These are phyloP conservation scores for Suillus paluster DNA, from an alignment of 768 basidiomycete genomes.

Conservation along the genomic window DNA sequence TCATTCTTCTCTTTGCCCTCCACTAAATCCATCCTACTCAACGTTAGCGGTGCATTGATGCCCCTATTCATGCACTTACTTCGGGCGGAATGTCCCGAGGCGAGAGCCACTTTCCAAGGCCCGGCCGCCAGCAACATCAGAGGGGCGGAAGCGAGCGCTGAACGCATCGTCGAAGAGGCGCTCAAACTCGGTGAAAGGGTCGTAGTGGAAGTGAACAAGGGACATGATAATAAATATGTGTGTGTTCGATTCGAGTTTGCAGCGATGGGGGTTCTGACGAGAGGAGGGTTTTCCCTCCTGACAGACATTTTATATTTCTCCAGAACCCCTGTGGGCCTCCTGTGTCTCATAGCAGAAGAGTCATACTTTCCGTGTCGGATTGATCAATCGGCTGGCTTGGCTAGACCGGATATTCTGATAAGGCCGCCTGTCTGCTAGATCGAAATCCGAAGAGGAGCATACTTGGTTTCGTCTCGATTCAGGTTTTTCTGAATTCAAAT, in stretches of 20 bases:
- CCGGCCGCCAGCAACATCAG: slow-evolving; percentile 16
- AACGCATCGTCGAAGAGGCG: slow-evolving; percentile 48
- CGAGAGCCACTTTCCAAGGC: slow-evolving; percentile 14
- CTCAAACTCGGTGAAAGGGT: slow-evolving; percentile 47
- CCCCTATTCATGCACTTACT: slow-evolving; percentile 20
- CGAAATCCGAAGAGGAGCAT: not conserved
- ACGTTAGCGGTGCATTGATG: not conserved
- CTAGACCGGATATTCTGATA: not conserved
- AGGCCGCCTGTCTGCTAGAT: not conserved
- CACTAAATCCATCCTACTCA: slow-evolving; percentile 56
- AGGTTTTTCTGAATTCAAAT: not conserved
- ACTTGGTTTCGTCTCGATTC: not conserved
- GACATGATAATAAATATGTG: slow-evolving; percentile 24
- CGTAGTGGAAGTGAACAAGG: slow-evolving; percentile 35
- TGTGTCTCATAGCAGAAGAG: not conserved
- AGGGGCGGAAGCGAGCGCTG: slow-evolving; percentile 30
- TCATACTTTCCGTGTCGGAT: slow-evolving; percentile 1
- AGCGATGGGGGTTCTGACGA: not conserved
- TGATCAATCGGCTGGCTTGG: not conserved
- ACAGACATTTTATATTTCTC: not conserved
- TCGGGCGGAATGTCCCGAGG: slow-evolving; percentile 31
- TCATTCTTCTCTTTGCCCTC: slow-evolving; percentile 50
- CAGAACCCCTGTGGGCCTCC: not conserved
- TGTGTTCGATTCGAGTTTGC: not conserved
- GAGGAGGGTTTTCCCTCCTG: not conserved